Evolutionary conservation across 106 monocot genomes (phyloP).

Genomic region (Dioscorea zingiberensis): DNA sequence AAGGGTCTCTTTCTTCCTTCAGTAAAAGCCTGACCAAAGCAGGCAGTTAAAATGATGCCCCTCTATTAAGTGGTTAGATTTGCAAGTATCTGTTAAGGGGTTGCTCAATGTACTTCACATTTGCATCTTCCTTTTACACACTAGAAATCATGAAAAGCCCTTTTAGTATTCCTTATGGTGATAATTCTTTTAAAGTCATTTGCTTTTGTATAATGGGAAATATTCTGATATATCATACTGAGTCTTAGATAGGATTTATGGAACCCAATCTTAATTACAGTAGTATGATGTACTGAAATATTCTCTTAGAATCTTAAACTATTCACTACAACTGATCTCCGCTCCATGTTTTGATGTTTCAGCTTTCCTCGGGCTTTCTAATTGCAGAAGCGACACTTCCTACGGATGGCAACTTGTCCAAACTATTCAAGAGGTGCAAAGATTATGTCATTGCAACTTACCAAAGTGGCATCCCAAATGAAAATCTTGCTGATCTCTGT

Average conservation of each 20-base stretch:
- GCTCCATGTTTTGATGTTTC: conserved; percentile 1
- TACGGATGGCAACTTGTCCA: conserved; percentile 34
- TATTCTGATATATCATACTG: conserved; percentile 13
- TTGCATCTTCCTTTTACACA: conserved; percentile 47
- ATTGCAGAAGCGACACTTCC: conserved; percentile 52
- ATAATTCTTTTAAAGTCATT: too few relatives aligned
- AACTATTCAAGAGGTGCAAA: conserved; percentile 64
- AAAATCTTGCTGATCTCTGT: conserved; percentile 64
- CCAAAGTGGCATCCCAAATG: conserved; percentile 41
- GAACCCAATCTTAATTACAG: conserved; percentile 24
- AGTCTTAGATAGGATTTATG: conserved; percentile 9
- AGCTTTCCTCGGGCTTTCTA: conserved; percentile 61
- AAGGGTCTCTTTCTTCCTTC: too few relatives aligned
- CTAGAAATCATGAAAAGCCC: background rate
- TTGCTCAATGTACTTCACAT: too few relatives aligned
- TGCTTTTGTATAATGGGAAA: too few relatives aligned
- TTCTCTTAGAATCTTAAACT: conserved; percentile 48
- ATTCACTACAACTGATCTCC: conserved; percentile 22
- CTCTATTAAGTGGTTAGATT: too few relatives aligned
- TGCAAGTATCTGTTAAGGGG: too few relatives aligned
- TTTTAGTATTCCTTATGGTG: too few relatives aligned
- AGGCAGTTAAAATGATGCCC: too few relatives aligned
- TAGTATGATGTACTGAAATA: conserved; percentile 7
- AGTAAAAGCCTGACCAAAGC: too few relatives aligned
- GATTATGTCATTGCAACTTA: conserved; percentile 45